Conservation (phyloP, 2,329 filamentous ascomycete genomes). For the Sporothrix brasiliensis region DNA sequence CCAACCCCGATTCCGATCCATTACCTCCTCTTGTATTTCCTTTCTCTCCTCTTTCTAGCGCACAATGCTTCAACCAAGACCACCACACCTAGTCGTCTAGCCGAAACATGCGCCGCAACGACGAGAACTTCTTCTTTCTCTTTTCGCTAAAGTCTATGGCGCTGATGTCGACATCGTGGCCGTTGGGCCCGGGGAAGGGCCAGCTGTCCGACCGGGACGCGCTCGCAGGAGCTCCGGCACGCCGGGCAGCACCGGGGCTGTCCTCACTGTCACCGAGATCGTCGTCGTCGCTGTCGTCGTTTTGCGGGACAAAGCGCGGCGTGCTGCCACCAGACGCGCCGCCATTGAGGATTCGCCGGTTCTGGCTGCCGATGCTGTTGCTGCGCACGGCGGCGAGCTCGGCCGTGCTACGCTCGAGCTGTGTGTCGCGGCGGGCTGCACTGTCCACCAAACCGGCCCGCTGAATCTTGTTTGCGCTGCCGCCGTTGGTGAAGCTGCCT, state of each 20-base stretch:
- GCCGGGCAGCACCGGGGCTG: constrained; percentile 36
- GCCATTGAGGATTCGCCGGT: neutral
- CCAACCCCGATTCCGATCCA: neutral
- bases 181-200: neutral
- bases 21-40: constrained; percentile 5
- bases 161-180: neutral
- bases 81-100: constrained; percentile 45
- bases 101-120: constrained; percentile 66
- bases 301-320: constrained; percentile 15
- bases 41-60: neutral
- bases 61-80: neutral
- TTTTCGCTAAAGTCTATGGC: constrained; percentile 29
- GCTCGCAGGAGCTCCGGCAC: constrained; percentile 40
- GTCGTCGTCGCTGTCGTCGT: constrained; percentile 29
- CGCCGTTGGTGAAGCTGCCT: constrained; percentile 40
- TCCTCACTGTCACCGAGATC: constrained; percentile 37
- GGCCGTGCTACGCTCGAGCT: constrained; percentile 60
- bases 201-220: neutral
- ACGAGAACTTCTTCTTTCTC: constrained; percentile 69
- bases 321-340: constrained; percentile 19
- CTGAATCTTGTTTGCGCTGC: constrained; percentile 56
- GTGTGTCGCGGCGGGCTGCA: constrained; percentile 63
- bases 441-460: constrained; percentile 58
- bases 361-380: constrained; percentile 40
- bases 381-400: constrained; percentile 55